These are phyloP conservation scores for Thalassiosira tumida DNA, from an alignment of 352 stramenopile genomes.

Conservation along the genomic window DNA sequence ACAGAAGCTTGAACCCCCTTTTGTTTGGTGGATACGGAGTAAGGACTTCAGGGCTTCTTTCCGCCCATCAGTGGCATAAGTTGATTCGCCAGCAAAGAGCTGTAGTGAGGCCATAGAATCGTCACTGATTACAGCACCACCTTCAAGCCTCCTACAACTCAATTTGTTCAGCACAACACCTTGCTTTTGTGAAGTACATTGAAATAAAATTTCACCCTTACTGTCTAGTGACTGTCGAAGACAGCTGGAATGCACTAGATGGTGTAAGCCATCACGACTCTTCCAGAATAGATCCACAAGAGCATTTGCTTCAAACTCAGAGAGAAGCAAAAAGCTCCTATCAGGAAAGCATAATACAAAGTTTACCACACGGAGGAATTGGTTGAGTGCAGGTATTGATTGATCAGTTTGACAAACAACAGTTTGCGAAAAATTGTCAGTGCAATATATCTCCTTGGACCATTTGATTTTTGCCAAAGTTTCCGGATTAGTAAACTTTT, in stretches of 20 bases:
- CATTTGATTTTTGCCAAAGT: slow-evolving; percentile 59
- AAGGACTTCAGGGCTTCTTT: slow-evolving; percentile 69
- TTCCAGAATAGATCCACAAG: slow-evolving; percentile 81
- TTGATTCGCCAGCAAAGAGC: slow-evolving; percentile 75
- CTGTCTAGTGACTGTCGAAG: slow-evolving; percentile 61
- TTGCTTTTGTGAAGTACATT: slow-evolving; percentile 9
- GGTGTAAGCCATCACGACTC: slow-evolving; percentile 26
- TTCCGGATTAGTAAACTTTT: slow-evolving; percentile 37
- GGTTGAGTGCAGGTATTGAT: slow-evolving; percentile 49
- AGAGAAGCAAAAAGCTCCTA: slow-evolving; percentile 79
- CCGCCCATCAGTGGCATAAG: slow-evolving; percentile 55
- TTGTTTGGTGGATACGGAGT: slow-evolving; percentile 33
- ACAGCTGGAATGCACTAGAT: slow-evolving; percentile 56
- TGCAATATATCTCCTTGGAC: slow-evolving; percentile 71
- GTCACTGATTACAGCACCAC: slow-evolving; percentile 54
- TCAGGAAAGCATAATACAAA: slow-evolving; percentile 74
- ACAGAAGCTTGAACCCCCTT: slow-evolving; percentile 40
- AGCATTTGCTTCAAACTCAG: slow-evolving; percentile 84
- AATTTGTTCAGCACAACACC: not conserved
- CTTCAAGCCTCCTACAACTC: not conserved
- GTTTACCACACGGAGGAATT: slow-evolving; percentile 78
- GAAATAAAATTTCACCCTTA: slow-evolving; percentile 51
- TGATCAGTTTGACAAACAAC: slow-evolving; percentile 30
- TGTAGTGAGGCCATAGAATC: slow-evolving; percentile 74
- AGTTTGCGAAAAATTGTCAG: slow-evolving; percentile 79